A percentile compares a stretch with the other conserved stretches of the same genome.
Evolutionary conservation across 1,284 basidiomycete genomes (phyloP).

Genomic region (Waitea zeae): DNA sequence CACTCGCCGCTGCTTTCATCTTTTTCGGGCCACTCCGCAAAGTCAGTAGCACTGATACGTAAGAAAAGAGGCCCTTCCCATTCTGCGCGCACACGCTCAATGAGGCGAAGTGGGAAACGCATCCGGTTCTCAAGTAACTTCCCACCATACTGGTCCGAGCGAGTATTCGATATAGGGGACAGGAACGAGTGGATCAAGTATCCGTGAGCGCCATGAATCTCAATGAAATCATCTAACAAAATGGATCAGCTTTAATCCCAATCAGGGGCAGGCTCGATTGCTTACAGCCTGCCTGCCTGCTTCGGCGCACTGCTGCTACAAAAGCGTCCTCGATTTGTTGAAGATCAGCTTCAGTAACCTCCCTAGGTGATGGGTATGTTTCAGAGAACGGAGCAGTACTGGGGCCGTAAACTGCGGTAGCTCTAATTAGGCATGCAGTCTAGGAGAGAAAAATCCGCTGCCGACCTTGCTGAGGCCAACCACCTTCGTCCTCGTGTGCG

Average conservation of each 20-base stretch:
- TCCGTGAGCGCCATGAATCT: slow-evolving; percentile 60
- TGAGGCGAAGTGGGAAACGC: slow-evolving; percentile 45
- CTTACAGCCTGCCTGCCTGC: slow-evolving; percentile 45
- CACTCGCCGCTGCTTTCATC: slow-evolving; percentile 23
- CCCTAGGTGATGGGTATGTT: slow-evolving; percentile 29
- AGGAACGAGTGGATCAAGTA: slow-evolving; percentile 48
- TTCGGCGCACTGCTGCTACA: slow-evolving; percentile 40
- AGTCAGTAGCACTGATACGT: slow-evolving; percentile 60
- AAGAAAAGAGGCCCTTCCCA: slow-evolving; percentile 66
- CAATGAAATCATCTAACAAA: slow-evolving; percentile 57
- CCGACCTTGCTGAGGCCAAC: slow-evolving; percentile 50
- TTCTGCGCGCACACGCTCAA: slow-evolving; percentile 29
- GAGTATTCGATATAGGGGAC: slow-evolving; percentile 55
- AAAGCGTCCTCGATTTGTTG: slow-evolving; percentile 48
- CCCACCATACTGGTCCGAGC: slow-evolving; percentile 62
- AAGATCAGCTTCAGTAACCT: slow-evolving; percentile 37
- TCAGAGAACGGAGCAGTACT: slow-evolving; percentile 33
- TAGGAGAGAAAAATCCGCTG: too few relatives aligned
- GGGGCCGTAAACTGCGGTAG: slow-evolving; percentile 25
- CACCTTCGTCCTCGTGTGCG: slow-evolving; percentile 32
- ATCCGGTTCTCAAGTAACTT: slow-evolving; percentile 51
- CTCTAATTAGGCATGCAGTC: too few relatives aligned
- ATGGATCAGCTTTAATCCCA: slow-evolving; percentile 1
- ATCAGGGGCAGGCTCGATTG: slow-evolving; percentile 3
- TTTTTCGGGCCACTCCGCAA: slow-evolving; percentile 56